These are phyloP conservation scores for Hypoxylon sp. DNA, from an alignment of 2,329 filamentous ascomycete genomes.

Conservation along the genomic window DNA sequence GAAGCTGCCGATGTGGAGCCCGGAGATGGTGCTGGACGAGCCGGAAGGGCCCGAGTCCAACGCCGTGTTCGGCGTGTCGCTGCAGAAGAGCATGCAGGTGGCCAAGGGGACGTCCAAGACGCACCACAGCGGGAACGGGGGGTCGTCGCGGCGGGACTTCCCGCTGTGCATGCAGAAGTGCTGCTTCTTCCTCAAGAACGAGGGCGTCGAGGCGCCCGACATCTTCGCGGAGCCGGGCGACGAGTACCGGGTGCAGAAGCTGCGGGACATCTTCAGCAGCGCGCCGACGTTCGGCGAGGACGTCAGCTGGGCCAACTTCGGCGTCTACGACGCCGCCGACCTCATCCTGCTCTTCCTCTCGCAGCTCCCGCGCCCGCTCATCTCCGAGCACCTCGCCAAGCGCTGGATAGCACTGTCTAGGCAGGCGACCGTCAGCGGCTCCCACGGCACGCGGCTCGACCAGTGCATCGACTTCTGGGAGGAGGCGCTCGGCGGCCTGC, in stretches of 20 bases:
- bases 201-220: conserved; percentile 47
- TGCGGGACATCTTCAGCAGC: conserved; percentile 50
- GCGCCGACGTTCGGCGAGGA: conserved; percentile 50
- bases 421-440: conserved; percentile 49
- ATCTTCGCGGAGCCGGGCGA: conserved; percentile 51
- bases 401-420: conserved; percentile 53
- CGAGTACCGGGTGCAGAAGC: conserved; percentile 45
- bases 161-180: conserved; percentile 54
- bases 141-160: conserved; percentile 50
- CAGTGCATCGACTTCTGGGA: conserved; percentile 58
- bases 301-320: conserved; percentile 48
- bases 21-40: conserved; percentile 39
- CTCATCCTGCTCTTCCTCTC: conserved; percentile 51
- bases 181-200: conserved; percentile 49
- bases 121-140: conserved; percentile 48
- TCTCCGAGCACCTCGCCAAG: conserved; percentile 50
- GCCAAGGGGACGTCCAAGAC: conserved; percentile 51
- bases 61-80: conserved; percentile 51
- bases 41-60: conserved; percentile 40
- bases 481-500: conserved; percentile 52
- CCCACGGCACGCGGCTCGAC: conserved; percentile 48
- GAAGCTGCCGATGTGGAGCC: conserved; percentile 45
- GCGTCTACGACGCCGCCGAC: conserved; percentile 53
- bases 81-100: conserved; percentile 51
- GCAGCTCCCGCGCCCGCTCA: conserved; percentile 50